These are phyloP conservation scores for Phialemonium atrogriseum DNA, from an alignment of 2,329 filamentous ascomycete genomes.

Conservation along the genomic window DNA sequence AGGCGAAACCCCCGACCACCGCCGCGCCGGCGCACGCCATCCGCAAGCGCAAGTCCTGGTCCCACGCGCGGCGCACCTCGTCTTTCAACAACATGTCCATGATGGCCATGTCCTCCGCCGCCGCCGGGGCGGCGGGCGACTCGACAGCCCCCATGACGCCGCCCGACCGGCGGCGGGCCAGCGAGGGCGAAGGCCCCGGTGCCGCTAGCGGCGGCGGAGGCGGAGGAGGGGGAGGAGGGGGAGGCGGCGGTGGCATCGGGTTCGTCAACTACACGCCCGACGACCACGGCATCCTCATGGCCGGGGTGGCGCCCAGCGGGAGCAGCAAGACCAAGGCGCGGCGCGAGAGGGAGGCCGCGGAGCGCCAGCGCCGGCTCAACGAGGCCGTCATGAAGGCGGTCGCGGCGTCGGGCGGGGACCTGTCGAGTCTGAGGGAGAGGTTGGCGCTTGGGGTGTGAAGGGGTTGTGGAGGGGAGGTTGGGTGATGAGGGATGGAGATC, in stretches of 20 bases:
- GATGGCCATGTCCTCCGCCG: neutral
- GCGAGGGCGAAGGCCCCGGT: neutral
- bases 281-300: constrained; percentile 72
- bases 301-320: constrained; percentile 84
- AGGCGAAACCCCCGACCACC: no score
- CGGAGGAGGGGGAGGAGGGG: no score
- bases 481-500: constrained; percentile 14
- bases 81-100: constrained; percentile 1
- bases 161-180: constrained; percentile 1
- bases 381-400: constrained; percentile 63
- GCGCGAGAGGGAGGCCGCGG: constrained; percentile 77
- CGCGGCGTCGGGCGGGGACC: constrained; percentile 61
- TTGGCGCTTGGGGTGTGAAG: neutral
- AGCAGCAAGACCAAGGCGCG: constrained; percentile 92
- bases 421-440: constrained; percentile 38
- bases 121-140: constrained; percentile 2
- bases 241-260: constrained; percentile 31
- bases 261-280: constrained; percentile 89
- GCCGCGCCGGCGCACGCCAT: constrained; percentile 15
- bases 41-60: constrained; percentile 29
- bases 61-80: constrained; percentile 9
- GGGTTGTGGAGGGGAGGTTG: constrained; percentile 36
- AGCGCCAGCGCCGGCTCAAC: constrained; percentile 61
- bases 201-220: no score
- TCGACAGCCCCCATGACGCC: constrained; percentile 16